Evolutionary conservation across 2,329 filamentous ascomycete genomes (phyloP).

Genomic region (Ceratocystiopsis brevicomis): DNA sequence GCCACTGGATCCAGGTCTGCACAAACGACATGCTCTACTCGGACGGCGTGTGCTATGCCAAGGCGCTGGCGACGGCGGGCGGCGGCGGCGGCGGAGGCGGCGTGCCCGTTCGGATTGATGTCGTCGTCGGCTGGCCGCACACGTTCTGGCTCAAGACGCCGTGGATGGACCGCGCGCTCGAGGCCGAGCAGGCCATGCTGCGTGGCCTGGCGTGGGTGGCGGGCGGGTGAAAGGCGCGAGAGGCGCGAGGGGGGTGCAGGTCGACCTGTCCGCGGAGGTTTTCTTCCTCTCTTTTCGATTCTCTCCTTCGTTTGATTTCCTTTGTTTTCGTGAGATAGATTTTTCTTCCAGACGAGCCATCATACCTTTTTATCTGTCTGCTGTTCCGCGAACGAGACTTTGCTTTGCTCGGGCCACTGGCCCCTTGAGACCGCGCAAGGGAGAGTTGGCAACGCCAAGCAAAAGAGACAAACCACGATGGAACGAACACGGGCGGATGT

Average conservation of each 20-base stretch:
- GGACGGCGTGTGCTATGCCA: slow-evolving; percentile 30
- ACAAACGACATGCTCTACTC: slow-evolving; percentile 32
- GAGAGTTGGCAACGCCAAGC: no score
- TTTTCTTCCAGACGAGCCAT: no score
- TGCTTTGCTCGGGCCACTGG: no score
- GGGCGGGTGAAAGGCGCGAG: neutral
- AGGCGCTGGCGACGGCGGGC: slow-evolving; percentile 20
- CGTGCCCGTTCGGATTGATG: slow-evolving; percentile 21
- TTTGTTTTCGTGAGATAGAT: no score
- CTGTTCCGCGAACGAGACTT: neutral
- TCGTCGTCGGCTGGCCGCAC: slow-evolving; percentile 29
- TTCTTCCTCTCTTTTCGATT: neutral
- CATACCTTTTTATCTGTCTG: neutral
- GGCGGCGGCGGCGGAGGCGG: no score
- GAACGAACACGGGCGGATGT: no score
- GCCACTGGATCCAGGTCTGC: slow-evolving; percentile 29
- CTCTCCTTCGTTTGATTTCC: no score
- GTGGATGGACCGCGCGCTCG: slow-evolving; percentile 20
- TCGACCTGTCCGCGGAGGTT: neutral
- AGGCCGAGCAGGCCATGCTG: slow-evolving; percentile 24
- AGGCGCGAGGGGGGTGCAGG: no score
- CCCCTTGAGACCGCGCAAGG: no score
- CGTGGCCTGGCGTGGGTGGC: slow-evolving; percentile 23
- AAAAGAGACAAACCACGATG: no score
- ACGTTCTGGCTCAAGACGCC: slow-evolving; percentile 33